Conservation (phyloP, 768 basidiomycete genomes). For the Boletus pseudopeckii region DNA sequence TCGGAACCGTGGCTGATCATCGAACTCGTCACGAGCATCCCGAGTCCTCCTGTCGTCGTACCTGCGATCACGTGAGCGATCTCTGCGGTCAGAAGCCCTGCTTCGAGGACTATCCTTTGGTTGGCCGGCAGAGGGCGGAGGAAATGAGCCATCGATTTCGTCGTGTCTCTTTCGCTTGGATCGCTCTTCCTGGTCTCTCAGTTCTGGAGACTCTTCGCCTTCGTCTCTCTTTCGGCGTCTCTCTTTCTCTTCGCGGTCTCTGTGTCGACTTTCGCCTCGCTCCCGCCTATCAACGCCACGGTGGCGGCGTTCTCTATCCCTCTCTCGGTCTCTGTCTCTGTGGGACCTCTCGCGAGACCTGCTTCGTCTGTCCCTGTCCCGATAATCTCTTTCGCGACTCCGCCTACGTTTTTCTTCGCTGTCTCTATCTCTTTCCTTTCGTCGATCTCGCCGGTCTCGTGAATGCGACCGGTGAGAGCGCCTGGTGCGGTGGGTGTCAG, state of each 20-base stretch:
- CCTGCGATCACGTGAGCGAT: slow-evolving; percentile 54
- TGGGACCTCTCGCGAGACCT: slow-evolving; percentile 51
- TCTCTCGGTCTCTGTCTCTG: slow-evolving; percentile 35
- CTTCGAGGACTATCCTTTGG: slow-evolving; percentile 50
- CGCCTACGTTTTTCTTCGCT: slow-evolving; percentile 61
- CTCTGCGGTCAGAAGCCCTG: slow-evolving; percentile 41
- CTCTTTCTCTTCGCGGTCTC: slow-evolving; percentile 47
- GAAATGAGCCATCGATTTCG: slow-evolving; percentile 45
- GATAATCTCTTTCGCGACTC: slow-evolving; percentile 53
- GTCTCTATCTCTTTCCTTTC: slow-evolving; percentile 49
- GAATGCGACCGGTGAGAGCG: slow-evolving; percentile 73
- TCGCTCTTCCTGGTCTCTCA: slow-evolving; percentile 50
- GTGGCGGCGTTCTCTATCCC: slow-evolving; percentile 40
- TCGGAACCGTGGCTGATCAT: slow-evolving; percentile 48
- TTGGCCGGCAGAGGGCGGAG: slow-evolving; percentile 35
- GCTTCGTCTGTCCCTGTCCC: slow-evolving; percentile 44
- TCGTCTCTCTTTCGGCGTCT: slow-evolving; percentile 72
- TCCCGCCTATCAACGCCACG: slow-evolving; percentile 47
- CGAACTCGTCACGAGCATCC: slow-evolving; percentile 58
- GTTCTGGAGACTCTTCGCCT: slow-evolving; percentile 45
- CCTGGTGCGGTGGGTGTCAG: slow-evolving; percentile 70
- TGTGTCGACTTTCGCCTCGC: slow-evolving; percentile 52
- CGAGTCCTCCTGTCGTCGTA: slow-evolving; percentile 46
- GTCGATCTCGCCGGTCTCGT: slow-evolving; percentile 45
- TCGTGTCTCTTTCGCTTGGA: slow-evolving; percentile 64